Evolutionary conservation across 2,329 filamentous ascomycete genomes (phyloP).

Genomic region (Colletotrichum echinochloae): DNA sequence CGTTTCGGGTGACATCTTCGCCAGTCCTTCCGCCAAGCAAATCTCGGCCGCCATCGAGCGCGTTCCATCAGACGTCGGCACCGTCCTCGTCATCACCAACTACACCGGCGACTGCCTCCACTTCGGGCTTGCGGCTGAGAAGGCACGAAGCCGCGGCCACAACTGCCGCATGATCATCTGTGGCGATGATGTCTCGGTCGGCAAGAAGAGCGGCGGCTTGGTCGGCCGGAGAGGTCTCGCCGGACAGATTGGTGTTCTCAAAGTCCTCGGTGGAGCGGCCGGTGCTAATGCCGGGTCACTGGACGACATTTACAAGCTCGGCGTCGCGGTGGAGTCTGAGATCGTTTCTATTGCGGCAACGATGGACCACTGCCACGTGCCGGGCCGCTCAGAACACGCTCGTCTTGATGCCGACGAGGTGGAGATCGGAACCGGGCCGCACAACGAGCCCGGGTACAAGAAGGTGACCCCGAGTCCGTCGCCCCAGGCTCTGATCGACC

Average conservation of each 20-base stretch:
- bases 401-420: conserved; percentile 63
- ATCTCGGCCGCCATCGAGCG: conserved; percentile 69
- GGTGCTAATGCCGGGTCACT: conserved; percentile 58
- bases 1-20: conserved; percentile 73
- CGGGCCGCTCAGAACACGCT: conserved; percentile 62
- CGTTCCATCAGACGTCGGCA: conserved; percentile 66
- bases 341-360: conserved; percentile 70
- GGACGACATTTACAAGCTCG: conserved; percentile 63
- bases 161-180: conserved; percentile 69
- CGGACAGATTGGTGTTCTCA: conserved; percentile 70
- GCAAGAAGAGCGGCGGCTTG: conserved; percentile 62
- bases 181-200: conserved; percentile 74
- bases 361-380: conserved; percentile 71
- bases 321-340: conserved; percentile 61
- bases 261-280: conserved; percentile 65
- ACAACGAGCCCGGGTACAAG: conserved; percentile 73
- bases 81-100: conserved; percentile 72
- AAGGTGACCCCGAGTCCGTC: conserved; percentile 66
- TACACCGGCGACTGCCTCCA: conserved; percentile 74
- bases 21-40: conserved; percentile 72
- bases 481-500: conserved; percentile 62
- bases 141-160: conserved; percentile 65
- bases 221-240: conserved; percentile 73
- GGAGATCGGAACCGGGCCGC: conserved; percentile 75
- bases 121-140: conserved; percentile 70